Percentiles rank a stretch among this genome's conserved stretches.
Evolutionary conservation across 768 basidiomycete species (phyloP).

Genomic region (Candolleomyces aberdarensis): DNA sequence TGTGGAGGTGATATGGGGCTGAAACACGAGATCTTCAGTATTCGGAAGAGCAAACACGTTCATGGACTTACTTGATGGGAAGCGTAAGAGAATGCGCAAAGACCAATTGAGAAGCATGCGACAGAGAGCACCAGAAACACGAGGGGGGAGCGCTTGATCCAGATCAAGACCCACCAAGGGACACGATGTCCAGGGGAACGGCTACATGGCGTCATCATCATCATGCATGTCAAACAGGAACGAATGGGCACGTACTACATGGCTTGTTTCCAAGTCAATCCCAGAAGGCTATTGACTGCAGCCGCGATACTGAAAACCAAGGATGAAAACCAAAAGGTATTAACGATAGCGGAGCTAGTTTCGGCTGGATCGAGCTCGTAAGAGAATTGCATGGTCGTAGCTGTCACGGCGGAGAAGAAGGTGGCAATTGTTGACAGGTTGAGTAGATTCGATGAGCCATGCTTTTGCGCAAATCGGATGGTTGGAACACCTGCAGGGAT

Average conservation of each 20-base stretch:
- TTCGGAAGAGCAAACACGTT: neutral
- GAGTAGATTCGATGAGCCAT: slow-evolving; percentile 64
- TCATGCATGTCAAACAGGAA: neutral
- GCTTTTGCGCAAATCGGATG: slow-evolving; percentile 73
- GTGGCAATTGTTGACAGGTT: slow-evolving; percentile 77
- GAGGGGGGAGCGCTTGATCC: slow-evolving; percentile 82
- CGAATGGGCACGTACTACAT: slow-evolving; percentile 61
- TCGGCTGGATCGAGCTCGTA: slow-evolving; percentile 34
- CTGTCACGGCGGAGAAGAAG: slow-evolving; percentile 75
- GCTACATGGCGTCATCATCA: slow-evolving; percentile 29
- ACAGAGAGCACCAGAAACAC: slow-evolving; percentile 84
- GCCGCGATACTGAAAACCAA: slow-evolving; percentile 76
- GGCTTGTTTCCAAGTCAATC: slow-evolving; percentile 77
- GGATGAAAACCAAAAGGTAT: slow-evolving; percentile 72
- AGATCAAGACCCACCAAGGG: slow-evolving; percentile 82
- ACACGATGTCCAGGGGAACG: slow-evolving; percentile 74
- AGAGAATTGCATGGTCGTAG: slow-evolving; percentile 70
- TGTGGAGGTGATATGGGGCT: slow-evolving; percentile 61
- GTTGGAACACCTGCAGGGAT: slow-evolving; percentile 58
- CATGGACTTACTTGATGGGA: slow-evolving; percentile 51
- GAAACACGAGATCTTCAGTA: slow-evolving; percentile 5
- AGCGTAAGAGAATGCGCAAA: slow-evolving; percentile 75
- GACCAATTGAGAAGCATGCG: slow-evolving; percentile 76
- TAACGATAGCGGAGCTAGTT: slow-evolving; percentile 50
- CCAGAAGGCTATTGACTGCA: slow-evolving; percentile 74